phyloP scores from a whole-genome alignment of 2,329 filamentous ascomycete species.

The Fusarium sp. region DNA sequence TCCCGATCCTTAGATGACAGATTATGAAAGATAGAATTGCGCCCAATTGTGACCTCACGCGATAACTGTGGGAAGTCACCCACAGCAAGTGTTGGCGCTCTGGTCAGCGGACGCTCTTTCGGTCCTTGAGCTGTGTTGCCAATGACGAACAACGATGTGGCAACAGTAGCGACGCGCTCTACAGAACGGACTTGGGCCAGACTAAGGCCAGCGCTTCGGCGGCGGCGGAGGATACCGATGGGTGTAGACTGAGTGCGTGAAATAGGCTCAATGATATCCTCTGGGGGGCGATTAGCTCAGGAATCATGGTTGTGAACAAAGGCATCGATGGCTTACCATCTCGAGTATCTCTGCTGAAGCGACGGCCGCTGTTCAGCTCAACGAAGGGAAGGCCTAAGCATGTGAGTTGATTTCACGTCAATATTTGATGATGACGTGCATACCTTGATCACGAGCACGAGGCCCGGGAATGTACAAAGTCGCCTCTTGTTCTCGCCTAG shows the following conservation, averaged over 20 bases:
- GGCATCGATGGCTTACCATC: slow-evolving; percentile 18
- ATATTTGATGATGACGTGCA: neutral
- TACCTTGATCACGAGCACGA: slow-evolving; percentile 52
- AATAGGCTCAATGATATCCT: slow-evolving; percentile 39
- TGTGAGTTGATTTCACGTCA: slow-evolving; percentile 12
- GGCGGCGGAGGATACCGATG: slow-evolving; percentile 40
- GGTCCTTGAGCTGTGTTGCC: slow-evolving; percentile 42
- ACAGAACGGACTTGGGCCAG: slow-evolving; percentile 53
- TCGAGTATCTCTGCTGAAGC: slow-evolving; percentile 38
- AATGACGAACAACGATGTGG: slow-evolving; percentile 58
- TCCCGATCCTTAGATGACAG: slow-evolving; percentile 58
- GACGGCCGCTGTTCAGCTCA: slow-evolving; percentile 42
- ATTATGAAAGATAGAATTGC: slow-evolving; percentile 62
- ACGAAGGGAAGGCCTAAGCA: slow-evolving; percentile 46
- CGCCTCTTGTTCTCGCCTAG: slow-evolving; percentile 44
- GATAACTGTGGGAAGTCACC: slow-evolving; percentile 57
- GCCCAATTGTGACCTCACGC: slow-evolving; percentile 58
- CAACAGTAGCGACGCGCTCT: slow-evolving; percentile 52
- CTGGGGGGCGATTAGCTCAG: slow-evolving; percentile 20
- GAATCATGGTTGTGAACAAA: neutral
- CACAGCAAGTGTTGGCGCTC: slow-evolving; percentile 32
- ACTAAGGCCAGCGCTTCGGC: slow-evolving; percentile 40
- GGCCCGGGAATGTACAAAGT: slow-evolving; percentile 52
- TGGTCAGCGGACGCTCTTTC: slow-evolving; percentile 27
- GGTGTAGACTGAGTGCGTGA: slow-evolving; percentile 28